Percentiles rank a stretch among this genome's conserved stretches.
These are phyloP conservation scores for Macrolepiota fuliginosa DNA, from an alignment of 768 basidiomycete genomes.

Conservation along the genomic window DNA sequence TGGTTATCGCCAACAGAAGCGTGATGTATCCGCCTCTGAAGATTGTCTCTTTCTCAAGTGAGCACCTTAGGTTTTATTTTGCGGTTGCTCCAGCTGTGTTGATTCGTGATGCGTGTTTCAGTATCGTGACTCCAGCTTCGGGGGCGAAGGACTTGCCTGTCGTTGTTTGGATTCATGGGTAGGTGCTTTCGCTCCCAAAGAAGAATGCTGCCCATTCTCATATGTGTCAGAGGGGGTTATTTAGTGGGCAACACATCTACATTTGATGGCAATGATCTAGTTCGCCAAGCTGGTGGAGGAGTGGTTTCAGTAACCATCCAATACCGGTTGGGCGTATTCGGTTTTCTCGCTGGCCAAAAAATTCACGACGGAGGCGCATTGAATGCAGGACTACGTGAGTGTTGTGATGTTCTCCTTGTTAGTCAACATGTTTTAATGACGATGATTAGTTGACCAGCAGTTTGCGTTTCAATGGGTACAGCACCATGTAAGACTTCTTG, in stretches of 20 bases:
- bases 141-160: constrained; percentile 30
- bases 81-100: neutral
- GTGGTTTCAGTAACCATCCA: constrained; percentile 20
- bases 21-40: constrained; percentile 21
- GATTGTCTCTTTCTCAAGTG: constrained; percentile 43
- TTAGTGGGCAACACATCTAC: neutral
- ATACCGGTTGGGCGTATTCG: constrained; percentile 39
- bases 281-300: constrained; percentile 31
- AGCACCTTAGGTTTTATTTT: neutral
- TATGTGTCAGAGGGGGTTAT: constrained; percentile 8
- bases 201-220: neutral
- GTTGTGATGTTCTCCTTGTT: neutral
- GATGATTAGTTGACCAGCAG: constrained; percentile 38
- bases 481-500: constrained; percentile 25
- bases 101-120: constrained; percentile 7
- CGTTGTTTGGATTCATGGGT: constrained; percentile 46
- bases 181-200: constrained; percentile 7
- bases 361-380: constrained; percentile 41
- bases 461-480: constrained; percentile 46
- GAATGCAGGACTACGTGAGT: constrained; percentile 50
- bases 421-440: neutral
- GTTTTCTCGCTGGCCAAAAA: constrained; percentile 42
- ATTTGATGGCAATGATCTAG: constrained; percentile 33
- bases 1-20: neutral
- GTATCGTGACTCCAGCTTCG: constrained; percentile 34